These are phyloP conservation scores for Lichtheimia hyalospora DNA, from an alignment of 371 early-diverging fungal species.

Conservation along the genomic window DNA sequence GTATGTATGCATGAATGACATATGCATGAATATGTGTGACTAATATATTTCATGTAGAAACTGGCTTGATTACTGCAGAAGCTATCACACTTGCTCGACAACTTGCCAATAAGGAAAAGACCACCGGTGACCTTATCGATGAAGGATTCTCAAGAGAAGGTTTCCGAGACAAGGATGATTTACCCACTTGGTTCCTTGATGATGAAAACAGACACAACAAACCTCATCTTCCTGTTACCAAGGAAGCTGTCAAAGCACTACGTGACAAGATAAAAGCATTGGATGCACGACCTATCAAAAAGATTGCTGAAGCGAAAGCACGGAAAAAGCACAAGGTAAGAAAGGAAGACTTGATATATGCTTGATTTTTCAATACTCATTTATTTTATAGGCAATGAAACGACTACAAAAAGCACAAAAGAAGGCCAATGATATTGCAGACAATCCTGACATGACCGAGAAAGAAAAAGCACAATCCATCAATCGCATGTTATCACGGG, in stretches of 20 bases:
- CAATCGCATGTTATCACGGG: slow-evolving; percentile 72
- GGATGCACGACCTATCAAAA: slow-evolving; percentile 96
- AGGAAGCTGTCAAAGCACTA: slow-evolving; percentile 90
- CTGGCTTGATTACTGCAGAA: slow-evolving; percentile 75
- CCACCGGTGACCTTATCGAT: slow-evolving; percentile 80
- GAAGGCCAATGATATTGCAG: slow-evolving; percentile 86
- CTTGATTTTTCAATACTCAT: no score
- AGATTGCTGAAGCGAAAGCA: slow-evolving; percentile 98
- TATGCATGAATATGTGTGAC: background rate
- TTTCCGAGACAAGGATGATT: slow-evolving; percentile 80
- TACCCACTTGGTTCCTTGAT: slow-evolving; percentile 93
- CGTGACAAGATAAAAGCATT: slow-evolving; percentile 80
- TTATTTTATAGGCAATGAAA: slow-evolving; percentile 31
- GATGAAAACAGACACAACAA: slow-evolving; percentile 90
- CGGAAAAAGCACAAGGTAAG: slow-evolving; percentile 80
- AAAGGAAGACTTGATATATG: background rate
- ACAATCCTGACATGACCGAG: slow-evolving; percentile 89
- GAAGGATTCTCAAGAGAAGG: slow-evolving; percentile 89
- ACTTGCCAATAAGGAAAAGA: slow-evolving; percentile 76
- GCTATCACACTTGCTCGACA: slow-evolving; percentile 89
- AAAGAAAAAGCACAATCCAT: slow-evolving; percentile 83
- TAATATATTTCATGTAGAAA: slow-evolving; percentile 25
- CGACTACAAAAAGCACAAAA: slow-evolving; percentile 80
- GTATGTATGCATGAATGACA: slow-evolving; percentile 13
- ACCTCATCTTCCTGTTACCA: slow-evolving; percentile 88